Conservation (phyloP, 1,284 basidiomycete genomes). For the Wolfiporia cocos region DNA sequence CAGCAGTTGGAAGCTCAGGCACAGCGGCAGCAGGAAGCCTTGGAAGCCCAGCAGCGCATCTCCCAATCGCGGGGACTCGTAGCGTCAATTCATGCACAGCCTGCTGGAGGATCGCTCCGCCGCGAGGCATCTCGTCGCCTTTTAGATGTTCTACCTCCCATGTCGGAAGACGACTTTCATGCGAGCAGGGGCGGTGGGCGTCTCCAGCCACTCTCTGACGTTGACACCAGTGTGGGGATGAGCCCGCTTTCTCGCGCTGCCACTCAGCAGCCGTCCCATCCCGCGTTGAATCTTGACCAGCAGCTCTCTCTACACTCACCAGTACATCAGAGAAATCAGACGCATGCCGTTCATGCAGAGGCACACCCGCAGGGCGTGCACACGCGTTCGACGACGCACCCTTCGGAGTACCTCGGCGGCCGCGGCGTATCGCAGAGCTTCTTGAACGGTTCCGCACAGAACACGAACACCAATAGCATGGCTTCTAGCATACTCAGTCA, state of each 20-base stretch:
- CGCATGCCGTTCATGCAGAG: constrained; percentile 16
- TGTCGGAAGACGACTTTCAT: constrained; percentile 35
- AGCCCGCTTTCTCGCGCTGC: not conserved
- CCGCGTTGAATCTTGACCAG: constrained; percentile 1
- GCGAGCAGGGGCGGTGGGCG: constrained; percentile 10
- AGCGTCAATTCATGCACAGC: not conserved
- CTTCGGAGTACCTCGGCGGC: constrained; percentile 19
- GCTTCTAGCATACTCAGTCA: constrained; percentile 8
- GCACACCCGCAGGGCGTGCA: constrained; percentile 15
- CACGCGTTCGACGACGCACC: constrained; percentile 22
- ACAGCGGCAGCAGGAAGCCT: no score
- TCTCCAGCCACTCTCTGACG: constrained; percentile 1
- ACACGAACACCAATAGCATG: constrained; percentile 9
- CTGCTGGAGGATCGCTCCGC: not conserved
- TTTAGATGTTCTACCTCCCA: constrained; percentile 23
- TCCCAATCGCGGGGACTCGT: constrained; percentile 1
- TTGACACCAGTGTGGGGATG: not conserved
- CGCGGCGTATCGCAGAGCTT: constrained; percentile 5
- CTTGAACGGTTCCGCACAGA: constrained; percentile 2
- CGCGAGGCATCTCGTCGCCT: constrained; percentile 13
- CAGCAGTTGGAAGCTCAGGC: not conserved
- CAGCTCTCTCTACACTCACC: constrained; percentile 12
- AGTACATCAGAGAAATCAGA: constrained; percentile 25
- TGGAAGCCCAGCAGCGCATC: no score
- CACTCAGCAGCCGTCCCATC: not conserved